Conservation (phyloP, 2,329 filamentous ascomycete species). For the Diplodia mutila region DNA sequence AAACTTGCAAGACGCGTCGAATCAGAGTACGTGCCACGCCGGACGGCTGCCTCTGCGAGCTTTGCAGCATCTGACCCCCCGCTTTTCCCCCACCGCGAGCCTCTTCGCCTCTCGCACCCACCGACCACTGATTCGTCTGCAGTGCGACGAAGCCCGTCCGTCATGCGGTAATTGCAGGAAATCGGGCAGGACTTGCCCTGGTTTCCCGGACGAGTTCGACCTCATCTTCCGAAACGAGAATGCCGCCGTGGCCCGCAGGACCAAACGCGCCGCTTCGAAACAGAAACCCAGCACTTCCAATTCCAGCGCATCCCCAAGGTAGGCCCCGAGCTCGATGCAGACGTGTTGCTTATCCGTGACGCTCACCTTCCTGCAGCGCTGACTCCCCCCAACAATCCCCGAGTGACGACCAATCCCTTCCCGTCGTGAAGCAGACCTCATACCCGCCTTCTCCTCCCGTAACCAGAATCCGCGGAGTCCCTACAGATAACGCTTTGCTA, state of each 20-base stretch:
- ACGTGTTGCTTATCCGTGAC: background rate
- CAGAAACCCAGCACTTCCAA: background rate
- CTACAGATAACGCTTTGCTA: background rate
- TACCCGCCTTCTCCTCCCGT: background rate
- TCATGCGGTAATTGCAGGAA: conserved; percentile 68
- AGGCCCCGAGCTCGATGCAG: background rate
- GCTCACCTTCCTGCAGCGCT: background rate
- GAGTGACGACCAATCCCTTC: background rate
- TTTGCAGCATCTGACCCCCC: background rate
- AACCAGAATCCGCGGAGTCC: background rate
- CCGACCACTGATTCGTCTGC: conserved; percentile 24
- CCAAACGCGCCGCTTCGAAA: conserved; percentile 40
- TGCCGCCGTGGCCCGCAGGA: conserved; percentile 66
- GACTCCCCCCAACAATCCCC: conserved; percentile 1
- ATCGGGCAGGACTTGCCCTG: conserved; percentile 65
- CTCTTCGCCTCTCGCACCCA: background rate
- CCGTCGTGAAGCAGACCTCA: background rate
- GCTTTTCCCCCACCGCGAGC: background rate
- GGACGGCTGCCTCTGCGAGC: conserved; percentile 2
- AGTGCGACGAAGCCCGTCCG: conserved; percentile 71
- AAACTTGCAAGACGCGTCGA: conserved; percentile 72
- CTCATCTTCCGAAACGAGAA: conserved; percentile 75
- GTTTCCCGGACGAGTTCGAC: conserved; percentile 73
- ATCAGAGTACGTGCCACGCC: conserved; percentile 64
- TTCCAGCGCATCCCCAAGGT: conserved; percentile 14